phyloP scores from a whole-genome alignment of 163 green algal genomes.

The Volvox carteri region DNA sequence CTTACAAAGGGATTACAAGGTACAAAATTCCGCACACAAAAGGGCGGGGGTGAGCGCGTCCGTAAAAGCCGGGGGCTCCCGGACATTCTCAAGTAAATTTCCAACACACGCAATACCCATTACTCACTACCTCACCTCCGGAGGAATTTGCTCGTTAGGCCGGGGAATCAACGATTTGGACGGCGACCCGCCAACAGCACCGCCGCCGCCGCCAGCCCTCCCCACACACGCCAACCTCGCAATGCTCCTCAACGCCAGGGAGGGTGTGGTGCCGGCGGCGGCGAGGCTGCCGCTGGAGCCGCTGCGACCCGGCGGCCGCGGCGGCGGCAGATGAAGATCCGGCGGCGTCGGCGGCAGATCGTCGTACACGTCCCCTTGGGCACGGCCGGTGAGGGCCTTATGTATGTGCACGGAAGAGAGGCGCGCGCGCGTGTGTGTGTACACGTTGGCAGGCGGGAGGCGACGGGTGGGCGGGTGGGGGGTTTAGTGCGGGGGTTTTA shows the following conservation, averaged over 20 bases:
- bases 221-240: neutral
- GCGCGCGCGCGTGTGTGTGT: no score
- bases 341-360: constrained; percentile 65
- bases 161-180: neutral
- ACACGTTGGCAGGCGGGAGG: neutral
- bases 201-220: neutral
- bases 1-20: no score
- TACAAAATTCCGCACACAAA: no score
- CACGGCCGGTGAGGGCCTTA: constrained; percentile 58
- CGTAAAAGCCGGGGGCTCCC: no score
- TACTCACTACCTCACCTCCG: constrained; percentile 23
- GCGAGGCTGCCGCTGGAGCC: neutral
- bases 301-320: constrained; percentile 26
- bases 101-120: no score
- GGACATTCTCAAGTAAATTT: no score
- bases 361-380: constrained; percentile 58
- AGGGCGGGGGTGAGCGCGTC: no score
- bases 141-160: constrained; percentile 19
- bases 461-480: no score
- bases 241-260: constrained; percentile 16
- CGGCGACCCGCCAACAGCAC: neutral
- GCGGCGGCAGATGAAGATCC: constrained; percentile 45
- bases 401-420: no score
- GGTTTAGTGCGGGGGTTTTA: no score
- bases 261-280: neutral